Base-by-base conservation (phyloP, 2,329 filamentous ascomycete genomes). In the Alternaria alternata region DNA sequence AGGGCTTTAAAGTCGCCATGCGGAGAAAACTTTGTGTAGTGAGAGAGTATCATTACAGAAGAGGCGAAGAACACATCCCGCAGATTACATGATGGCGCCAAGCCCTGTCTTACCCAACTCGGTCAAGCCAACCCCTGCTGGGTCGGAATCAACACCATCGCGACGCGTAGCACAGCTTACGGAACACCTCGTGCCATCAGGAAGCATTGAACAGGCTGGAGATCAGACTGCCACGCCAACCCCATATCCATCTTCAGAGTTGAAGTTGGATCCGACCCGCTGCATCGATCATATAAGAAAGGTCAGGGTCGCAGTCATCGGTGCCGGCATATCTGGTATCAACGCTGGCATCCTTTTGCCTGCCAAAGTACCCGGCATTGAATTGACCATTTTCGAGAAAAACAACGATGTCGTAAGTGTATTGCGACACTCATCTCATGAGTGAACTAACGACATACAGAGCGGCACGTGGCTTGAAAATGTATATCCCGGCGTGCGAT, bases 341-440 rank as follows among this genome's bases (percentile, higher is more conserved):
- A 84, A 85, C 5, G 87, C 90, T 1, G 90, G 89, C 0, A 82
- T 88, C 7, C 76, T 92, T 8, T 79, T 93, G 1, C 90, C 89
- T 0, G 84, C 80, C 9, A 93, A 93, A 64, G 86, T 93, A 0
- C 90, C 90, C 0, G 84, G 85, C 0, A 85, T 92, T 48, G 79
- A 90, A 44, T 76, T 93, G 24, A 74, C 75, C 1, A 80, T 84
- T 16, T 84, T 79, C 54, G 82, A 84, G 62, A 78, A 79, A 61
- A 75, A 59, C 86, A 83, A 0, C 87, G 72, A 75, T 44, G 66
- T 75, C 11, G 73, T 69, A 52, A 61, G 70, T 69, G 8, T 18
- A 14, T 14, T 3, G 7, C 14, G 20, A 12, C 4, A 38, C 1
- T 16, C 20, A 34, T 26, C 20, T 7, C 9, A 26, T 14, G 16